Conservation (phyloP, 106 monocot genomes). For the Xerophyta viscosa region DNA sequence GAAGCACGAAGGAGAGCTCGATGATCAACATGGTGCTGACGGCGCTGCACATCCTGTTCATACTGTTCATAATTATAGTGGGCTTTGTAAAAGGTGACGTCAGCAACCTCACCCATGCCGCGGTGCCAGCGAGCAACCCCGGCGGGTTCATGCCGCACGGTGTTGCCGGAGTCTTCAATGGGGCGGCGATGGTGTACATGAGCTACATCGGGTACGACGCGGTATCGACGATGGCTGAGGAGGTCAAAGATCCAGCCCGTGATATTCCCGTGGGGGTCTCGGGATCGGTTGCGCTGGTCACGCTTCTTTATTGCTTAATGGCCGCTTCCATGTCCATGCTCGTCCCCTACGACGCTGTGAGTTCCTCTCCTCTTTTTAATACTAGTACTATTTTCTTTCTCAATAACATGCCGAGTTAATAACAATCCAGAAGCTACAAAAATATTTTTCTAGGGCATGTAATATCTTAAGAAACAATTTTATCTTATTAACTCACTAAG, state of each 20-base stretch:
- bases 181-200: constrained; percentile 78
- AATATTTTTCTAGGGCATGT: no score
- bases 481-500: no score
- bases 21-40: constrained; percentile 77
- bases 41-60: constrained; percentile 60
- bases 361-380: neutral
- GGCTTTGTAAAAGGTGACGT: constrained; percentile 65
- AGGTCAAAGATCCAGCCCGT: constrained; percentile 54
- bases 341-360: constrained; percentile 84
- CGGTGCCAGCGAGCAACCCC: constrained; percentile 28
- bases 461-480: no score
- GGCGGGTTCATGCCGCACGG: constrained; percentile 82
- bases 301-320: constrained; percentile 87
- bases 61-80: constrained; percentile 73
- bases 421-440: no score
- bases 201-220: constrained; percentile 99
- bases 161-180: constrained; percentile 59
- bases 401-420: no score
- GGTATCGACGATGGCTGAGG: constrained; percentile 99
- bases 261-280: constrained; percentile 92
- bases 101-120: constrained; percentile 48
- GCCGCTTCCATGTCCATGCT: constrained; percentile 87
- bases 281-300: constrained; percentile 78
- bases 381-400: no score
- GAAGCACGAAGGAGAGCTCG: constrained; percentile 84